Base-by-base conservation (phyloP, 2,329 filamentous ascomycete species). In the Aspergillus japonicus region DNA sequence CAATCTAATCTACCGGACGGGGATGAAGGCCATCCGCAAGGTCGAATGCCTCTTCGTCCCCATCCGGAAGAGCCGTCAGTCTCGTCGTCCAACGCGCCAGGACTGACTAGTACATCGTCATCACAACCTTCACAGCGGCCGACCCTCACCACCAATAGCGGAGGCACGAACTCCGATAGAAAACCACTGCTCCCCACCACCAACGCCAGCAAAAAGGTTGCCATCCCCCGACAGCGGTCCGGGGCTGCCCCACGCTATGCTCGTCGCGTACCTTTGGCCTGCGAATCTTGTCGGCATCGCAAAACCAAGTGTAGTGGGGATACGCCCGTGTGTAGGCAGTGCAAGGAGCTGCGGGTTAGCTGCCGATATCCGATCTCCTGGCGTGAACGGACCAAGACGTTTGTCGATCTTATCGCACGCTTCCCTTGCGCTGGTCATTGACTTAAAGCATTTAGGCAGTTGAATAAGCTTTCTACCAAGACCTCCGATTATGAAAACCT, bases 241-340 rank as follows among this genome's bases (percentile, higher is more conserved):
- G 50, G 19, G 4, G 59, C 54, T 12, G 57, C 59, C 35, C 59
- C 62, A 26, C 62, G 65, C 47, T 66, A 66, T 58, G 67, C 64
- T 59, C 67, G 70, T 35, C 71, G 72, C 24, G 72, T 74, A 31
- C 67, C 71, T n/a, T 63, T 72, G 49, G 77, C 77, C 14, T 80
- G 78, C 52, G 75, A 78, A 64, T 73, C 76, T 21, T 80, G 78
- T 59, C 70, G 75, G 14, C 69, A 71, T 50, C 68, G 76, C 19
- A 80, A 80, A 63, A 78, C 72, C n/a, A 80, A 79, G 66, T 80
- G 78, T 62, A 76, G 73, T 58, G 78, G 78, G 10, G 75, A 77
- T 58, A 72, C 71, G 12, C 78, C 78, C 2, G 63, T 71, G 35
- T 80, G 78, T 58, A 65, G 71, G 50, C 75, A 78, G 59, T 80